Base-by-base conservation (phyloP, 306 rosid species). In the Fagus crenata region DNA sequence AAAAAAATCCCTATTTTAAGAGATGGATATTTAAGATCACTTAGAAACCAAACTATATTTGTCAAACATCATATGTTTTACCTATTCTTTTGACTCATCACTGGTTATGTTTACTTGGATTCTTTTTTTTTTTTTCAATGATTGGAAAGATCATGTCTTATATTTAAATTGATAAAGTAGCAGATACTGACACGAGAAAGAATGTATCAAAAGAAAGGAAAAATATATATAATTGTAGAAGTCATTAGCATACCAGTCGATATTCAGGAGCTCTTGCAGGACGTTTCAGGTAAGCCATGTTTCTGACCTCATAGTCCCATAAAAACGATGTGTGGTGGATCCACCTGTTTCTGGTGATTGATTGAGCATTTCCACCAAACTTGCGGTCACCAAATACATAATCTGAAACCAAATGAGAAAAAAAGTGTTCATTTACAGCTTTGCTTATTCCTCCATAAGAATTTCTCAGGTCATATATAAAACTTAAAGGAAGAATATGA, bases 351-450 rank as follows among this genome's bases (percentile, higher is more conserved):
- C 90, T 95, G 22, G 89, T 92, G 81, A 92, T 95, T 43, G 97
- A 95, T 76, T 92, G 99, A 77, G 97, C 99, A 76, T 95, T 95
- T 40, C 99, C 99, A 49, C 99, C 98, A 84, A 94, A 94, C 77
- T 94, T 94, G 71, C 56, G 86, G 85, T 86, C 74, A 37, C 96
- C 97, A 80, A 95, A 85, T 69, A 88, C 98, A 84, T 95, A 95
- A 87, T 95, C 97, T 95, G 67, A 42, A 53, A 83, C 74, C 77
- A 74, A 39, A 82, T 46, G 46, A 51, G 70, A 77, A 59, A 13
- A 83, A 65, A 56, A 35, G 43, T 37, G 73, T 32, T 53, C 11
- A 54, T 49, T 82, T 64, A 81, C 53, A 72, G 68, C 33, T 76
- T 80, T 46, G 74, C 56, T 67, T 71, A 55, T 7, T 56, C 55